Evolutionary conservation across 495 filamentous ascomycete genomes (phyloP).

Genomic region (Pseudotulostoma volvatum): DNA sequence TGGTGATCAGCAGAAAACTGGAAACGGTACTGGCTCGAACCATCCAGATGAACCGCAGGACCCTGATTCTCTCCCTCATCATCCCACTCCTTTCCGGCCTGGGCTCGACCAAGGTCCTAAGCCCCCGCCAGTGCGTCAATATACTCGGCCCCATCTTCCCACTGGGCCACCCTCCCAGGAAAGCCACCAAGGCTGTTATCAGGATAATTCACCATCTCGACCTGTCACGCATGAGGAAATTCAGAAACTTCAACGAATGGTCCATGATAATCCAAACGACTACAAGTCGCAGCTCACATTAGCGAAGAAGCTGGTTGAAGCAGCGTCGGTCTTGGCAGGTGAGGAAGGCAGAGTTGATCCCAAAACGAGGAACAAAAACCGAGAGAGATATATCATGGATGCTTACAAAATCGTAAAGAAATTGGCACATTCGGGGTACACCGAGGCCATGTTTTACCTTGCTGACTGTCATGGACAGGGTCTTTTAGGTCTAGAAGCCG

Average conservation of each 20-base stretch:
- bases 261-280: slow-evolving; percentile 54
- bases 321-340: slow-evolving; percentile 55
- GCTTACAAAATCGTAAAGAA: slow-evolving; percentile 85
- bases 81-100: slow-evolving; percentile 66
- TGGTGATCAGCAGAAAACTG: slow-evolving; percentile 8
- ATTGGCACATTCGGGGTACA: slow-evolving; percentile 45
- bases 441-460: slow-evolving; percentile 86
- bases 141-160: slow-evolving; percentile 30
- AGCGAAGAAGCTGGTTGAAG: slow-evolving; percentile 77
- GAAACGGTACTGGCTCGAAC: slow-evolving; percentile 3
- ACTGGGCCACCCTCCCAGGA: slow-evolving; percentile 12
- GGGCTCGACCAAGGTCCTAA: slow-evolving; percentile 43
- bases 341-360: slow-evolving; percentile 54
- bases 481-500: slow-evolving; percentile 47
- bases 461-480: slow-evolving; percentile 82
- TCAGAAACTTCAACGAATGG: slow-evolving; percentile 49
- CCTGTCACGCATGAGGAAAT: slow-evolving; percentile 69
- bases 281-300: slow-evolving; percentile 51
- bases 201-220: slow-evolving; percentile 7
- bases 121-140: slow-evolving; percentile 60
- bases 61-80: slow-evolving; percentile 51
- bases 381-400: slow-evolving; percentile 72
- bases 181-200: slow-evolving; percentile 8
- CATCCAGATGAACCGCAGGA: slow-evolving; percentile 24
- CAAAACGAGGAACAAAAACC: slow-evolving; percentile 54